Base-by-base conservation (phyloP, 441 rosid species). In the Erysimum pusillum region DNA sequence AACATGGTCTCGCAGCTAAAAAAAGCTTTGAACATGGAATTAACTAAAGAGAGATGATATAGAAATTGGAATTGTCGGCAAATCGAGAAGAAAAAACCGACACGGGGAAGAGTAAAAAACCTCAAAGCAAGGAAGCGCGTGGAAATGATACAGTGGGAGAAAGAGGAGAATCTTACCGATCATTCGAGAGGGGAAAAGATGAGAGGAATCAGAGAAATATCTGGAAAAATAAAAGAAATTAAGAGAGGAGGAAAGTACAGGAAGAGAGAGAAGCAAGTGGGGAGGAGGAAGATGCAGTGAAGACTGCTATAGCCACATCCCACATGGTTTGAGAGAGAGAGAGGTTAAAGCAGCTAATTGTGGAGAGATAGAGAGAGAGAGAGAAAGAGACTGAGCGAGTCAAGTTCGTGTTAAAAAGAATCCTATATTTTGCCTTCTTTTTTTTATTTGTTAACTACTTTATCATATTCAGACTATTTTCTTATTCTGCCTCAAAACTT, bases 151-250 rank as follows among this genome's bases (percentile, higher is more conserved):
- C 39, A 59, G 59, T 49, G 9, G 0, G 34, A 20, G 49, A 67
- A 76, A 41, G 59, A 61, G 31, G 82, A 61, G 82, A 61, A 49
- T 73, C 87, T 86, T 80, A 90, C 96, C 59, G 86, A 84, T 88
- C 87, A 84, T 84, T 84, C 80, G 83, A 85, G 81, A 2, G 28
- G 28, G 73, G 62, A 73, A 58, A 67, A 69, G 41, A 48, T 58
- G n/a, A n/a, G 77, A 61, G 81, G 81, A 67, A 58, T 77, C 73
- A 76, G 76, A 62, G 77, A 75, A 79, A 60, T 53, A 61, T 57
- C 54, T 44, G 75, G 63, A 17, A 28, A 73, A 54, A 28, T 41
- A 57, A 35, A 60, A 58, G 48, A 72, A 41, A 68, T 48, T 44
- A 42, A 46, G 71, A 52, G 76, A 70, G 46, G 20, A 7, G 7